phyloP scores from a whole-genome alignment of 352 stramenopile genomes.

The Globisporangium nagaii region DNA sequence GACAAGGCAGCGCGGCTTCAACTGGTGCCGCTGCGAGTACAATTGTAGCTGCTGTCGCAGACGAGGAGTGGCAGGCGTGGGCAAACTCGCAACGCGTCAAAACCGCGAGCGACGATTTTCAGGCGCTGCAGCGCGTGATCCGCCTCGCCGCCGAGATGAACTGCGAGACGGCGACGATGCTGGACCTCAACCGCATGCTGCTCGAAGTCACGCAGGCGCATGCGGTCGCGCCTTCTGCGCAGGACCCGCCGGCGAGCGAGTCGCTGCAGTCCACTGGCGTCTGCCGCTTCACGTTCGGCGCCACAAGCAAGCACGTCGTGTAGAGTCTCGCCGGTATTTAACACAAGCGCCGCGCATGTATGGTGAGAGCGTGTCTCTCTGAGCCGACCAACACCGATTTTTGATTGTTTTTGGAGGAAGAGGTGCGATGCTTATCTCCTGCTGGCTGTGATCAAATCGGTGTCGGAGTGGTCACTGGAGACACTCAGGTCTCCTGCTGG shows the following conservation, averaged over 20 bases:
- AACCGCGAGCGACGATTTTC: constrained; percentile 30
- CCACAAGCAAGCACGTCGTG: constrained; percentile 22
- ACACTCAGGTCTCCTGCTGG: background rate
- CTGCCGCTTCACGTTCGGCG: constrained; percentile 53
- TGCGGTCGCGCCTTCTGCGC: background rate
- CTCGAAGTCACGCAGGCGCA: constrained; percentile 24
- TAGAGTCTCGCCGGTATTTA: constrained; percentile 12
- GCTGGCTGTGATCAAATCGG: too few relatives aligned
- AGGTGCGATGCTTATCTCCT: too few relatives aligned
- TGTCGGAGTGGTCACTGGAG: too few relatives aligned
- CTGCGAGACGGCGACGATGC: constrained; percentile 40
- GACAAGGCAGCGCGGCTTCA: background rate
- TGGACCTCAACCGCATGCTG: constrained; percentile 58
- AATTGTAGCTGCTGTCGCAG: constrained; percentile 14
- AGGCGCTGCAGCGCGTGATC: constrained; percentile 59
- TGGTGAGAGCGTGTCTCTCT: too few relatives aligned
- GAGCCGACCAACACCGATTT: background rate
- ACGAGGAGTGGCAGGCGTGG: constrained; percentile 48
- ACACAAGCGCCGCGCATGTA: background rate
- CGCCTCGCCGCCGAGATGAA: constrained; percentile 61
- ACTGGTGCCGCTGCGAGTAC: background rate
- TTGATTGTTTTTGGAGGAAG: background rate
- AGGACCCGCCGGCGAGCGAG: constrained; percentile 5
- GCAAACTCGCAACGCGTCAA: constrained; percentile 28
- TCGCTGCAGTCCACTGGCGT: constrained; percentile 21